phyloP scores from a whole-genome alignment of 805 yeast species.

The Saturnispora besseyi region DNA sequence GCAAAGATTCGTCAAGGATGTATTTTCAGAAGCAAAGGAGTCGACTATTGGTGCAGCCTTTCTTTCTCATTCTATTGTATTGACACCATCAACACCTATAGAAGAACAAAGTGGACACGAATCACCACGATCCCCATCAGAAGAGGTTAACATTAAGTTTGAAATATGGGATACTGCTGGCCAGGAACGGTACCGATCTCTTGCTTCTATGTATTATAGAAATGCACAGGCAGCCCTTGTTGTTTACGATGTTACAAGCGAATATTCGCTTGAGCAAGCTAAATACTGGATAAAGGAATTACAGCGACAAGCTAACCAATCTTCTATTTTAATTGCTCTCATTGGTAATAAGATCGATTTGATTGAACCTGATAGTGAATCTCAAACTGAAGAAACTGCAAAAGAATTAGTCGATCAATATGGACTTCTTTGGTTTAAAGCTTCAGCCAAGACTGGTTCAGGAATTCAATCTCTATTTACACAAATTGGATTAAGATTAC shows the following conservation, averaged over 20 bases:
- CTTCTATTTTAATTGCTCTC: constrained; percentile 61
- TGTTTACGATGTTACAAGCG: constrained; percentile 66
- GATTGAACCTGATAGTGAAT: constrained; percentile 38
- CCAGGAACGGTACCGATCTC: constrained; percentile 67
- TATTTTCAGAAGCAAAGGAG: constrained; percentile 64
- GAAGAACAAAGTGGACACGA: background rate
- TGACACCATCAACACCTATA: constrained; percentile 40
- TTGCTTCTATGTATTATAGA: constrained; percentile 79
- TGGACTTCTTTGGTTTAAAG: constrained; percentile 42
- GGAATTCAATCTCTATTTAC: constrained; percentile 41
- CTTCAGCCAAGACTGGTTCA: constrained; percentile 50
- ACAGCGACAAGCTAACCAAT: constrained; percentile 68
- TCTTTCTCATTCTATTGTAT: constrained; percentile 50
- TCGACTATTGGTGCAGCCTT: constrained; percentile 85
- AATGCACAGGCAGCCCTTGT: constrained; percentile 75
- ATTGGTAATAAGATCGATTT: constrained; percentile 77
- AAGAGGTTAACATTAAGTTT: constrained; percentile 37
- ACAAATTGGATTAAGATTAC: constrained; percentile 41
- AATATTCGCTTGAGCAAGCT: constrained; percentile 60
- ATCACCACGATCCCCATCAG: background rate
- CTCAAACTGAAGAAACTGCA: constrained; percentile 32
- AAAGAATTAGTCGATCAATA: constrained; percentile 47
- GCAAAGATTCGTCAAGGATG: constrained; percentile 61
- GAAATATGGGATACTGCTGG: constrained; percentile 74
- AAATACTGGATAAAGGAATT: constrained; percentile 72